Base-by-base conservation (phyloP, 73 alveolate species). In the Diophrys appendiculata region DNA sequence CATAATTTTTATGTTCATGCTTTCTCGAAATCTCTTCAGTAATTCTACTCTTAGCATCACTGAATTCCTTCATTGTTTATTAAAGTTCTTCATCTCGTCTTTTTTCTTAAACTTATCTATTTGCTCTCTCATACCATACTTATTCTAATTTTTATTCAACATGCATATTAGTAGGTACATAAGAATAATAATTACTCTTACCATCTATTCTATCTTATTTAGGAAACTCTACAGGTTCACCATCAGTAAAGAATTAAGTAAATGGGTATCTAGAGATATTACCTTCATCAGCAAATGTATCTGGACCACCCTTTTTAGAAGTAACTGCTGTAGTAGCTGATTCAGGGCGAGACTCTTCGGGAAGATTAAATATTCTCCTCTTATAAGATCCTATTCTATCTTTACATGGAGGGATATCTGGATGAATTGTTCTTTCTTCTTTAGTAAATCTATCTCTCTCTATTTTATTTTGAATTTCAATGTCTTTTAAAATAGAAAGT, bases 181-280 rank as follows among this genome's bases (percentile, higher is more conserved):
- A 82, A 25, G 35, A 0, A 29, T 14, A n/a, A 33, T 73, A 82
- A 65, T 74, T 82, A 8, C 84, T 73, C 34, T 67, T 72, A 29
- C 90, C 90, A n/a, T 73, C 90, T 30, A 80, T 54, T 31, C 89
- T 71, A n/a, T n/a, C n/a, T n/a, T n/a, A n/a, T n/a, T n/a, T n/a
- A n/a, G n/a, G n/a, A n/a, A 68, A n/a, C n/a, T 43, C 60, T 11
- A 43, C 60, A 11, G 60, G 18, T 11, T 5, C 18, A 5, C 60
- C 60, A 43, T 43, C 60, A 11, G 60, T 43, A 43, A 11, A 43
- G 60, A 43, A 43, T 18, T 43, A 43, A 43, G 60, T 43, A 43
- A 43, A 43, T 43, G 60, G 60, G 18, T 43, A 43, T 43, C 60
- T 5, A 43, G 60, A 43, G 18, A 18, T 43, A 18, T 43, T 43